phyloP scores from a whole-genome alignment of 116 monocot genomes.

The Posidonia oceanica region DNA sequence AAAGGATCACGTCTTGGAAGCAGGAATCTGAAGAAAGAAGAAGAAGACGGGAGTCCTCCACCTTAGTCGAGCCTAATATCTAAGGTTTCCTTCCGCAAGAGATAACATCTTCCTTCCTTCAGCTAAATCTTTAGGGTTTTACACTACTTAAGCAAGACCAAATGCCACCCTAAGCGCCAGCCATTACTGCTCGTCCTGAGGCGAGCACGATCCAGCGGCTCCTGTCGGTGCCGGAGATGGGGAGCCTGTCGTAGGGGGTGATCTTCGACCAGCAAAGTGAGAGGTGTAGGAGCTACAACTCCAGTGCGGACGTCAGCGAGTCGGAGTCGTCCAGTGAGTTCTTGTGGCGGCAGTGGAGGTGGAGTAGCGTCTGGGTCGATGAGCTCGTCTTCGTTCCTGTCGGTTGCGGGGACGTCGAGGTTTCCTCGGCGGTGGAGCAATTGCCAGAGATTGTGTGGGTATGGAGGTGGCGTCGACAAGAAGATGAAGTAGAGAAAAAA shows the following conservation, averaged over 20 bases:
- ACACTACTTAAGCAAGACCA: not conserved
- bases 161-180: not conserved
- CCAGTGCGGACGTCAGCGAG: conserved; percentile 72
- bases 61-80: no score
- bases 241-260: conserved; percentile 8
- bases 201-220: no score
- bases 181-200: no score
- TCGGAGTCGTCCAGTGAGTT: conserved; percentile 69
- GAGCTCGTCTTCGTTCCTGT: conserved; percentile 15
- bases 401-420: conserved; percentile 13
- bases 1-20: no score
- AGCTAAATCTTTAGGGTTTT: not conserved
- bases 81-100: no score
- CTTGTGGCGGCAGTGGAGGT: conserved; percentile 8
- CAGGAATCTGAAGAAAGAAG: no score
- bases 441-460: conserved; percentile 5
- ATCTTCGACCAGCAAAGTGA: conserved; percentile 21
- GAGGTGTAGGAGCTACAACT: conserved; percentile 61
- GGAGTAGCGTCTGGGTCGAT: conserved; percentile 6
- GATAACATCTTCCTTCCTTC: not conserved
- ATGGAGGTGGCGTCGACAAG: not conserved
- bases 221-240: not conserved
- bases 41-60: no score
- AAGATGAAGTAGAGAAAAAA: conserved; percentile 12
- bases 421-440: not conserved